phyloP scores from a whole-genome alignment of 768 basidiomycete genomes.

The Boletus tylopilopsis region DNA sequence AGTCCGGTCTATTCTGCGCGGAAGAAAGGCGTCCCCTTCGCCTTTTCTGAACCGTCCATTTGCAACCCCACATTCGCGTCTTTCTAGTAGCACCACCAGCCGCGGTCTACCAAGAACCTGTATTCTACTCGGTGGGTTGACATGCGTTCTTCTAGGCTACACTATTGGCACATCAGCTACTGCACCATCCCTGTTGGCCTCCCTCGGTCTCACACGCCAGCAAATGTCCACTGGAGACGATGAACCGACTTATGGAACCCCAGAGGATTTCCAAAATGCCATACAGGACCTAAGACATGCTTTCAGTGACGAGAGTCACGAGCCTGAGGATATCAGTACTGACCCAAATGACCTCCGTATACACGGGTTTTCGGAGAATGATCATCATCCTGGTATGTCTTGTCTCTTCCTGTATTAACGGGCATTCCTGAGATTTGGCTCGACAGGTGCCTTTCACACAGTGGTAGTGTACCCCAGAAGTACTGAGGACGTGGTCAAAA shows the following conservation, averaged over 20 bases:
- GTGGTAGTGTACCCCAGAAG: constrained; percentile 62
- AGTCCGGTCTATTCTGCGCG: constrained; percentile 2
- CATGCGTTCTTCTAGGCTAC: constrained; percentile 20
- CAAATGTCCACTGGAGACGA: not conserved
- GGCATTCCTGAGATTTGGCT: not conserved
- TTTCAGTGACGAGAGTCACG: constrained; percentile 24
- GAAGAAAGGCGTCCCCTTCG: not conserved
- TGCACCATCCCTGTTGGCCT: constrained; percentile 2
- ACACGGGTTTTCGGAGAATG: constrained; percentile 55
- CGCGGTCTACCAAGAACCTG: not conserved
- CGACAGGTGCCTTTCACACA: constrained; percentile 43
- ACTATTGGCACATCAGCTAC: constrained; percentile 12
- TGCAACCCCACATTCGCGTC: not conserved
- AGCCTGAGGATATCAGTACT: constrained; percentile 38
- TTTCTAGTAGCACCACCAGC: constrained; percentile 11
- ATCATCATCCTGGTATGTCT: constrained; percentile 47
- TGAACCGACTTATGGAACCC: constrained; percentile 44
- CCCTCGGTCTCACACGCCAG: constrained; percentile 4
- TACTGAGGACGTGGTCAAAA: constrained; percentile 79
- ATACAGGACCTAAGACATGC: constrained; percentile 44
- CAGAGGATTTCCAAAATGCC: constrained; percentile 49
- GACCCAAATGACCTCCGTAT: constrained; percentile 46
- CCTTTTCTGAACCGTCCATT: not conserved
- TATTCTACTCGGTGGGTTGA: constrained; percentile 16
- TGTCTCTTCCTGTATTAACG: not conserved